phyloP scores from a whole-genome alignment of 768 basidiomycete genomes.

The Heimioporus sp. region DNA sequence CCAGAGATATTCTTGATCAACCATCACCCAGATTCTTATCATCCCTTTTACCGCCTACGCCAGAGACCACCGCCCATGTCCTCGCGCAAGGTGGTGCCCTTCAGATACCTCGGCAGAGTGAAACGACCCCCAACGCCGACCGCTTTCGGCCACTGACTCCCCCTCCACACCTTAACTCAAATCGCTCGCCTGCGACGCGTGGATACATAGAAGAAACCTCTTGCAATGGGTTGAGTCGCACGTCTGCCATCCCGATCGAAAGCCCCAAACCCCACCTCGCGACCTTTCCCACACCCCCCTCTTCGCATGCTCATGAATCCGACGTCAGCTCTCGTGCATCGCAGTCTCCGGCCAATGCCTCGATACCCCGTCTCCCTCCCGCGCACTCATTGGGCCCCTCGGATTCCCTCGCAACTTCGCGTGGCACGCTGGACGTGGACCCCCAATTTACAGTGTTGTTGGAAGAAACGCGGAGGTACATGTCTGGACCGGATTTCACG shows the following conservation, averaged over 20 bases:
- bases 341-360: conserved; percentile 16
- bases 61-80: conserved; percentile 66
- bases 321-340: conserved; percentile 27
- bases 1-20: neutral
- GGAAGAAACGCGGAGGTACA: conserved; percentile 59
- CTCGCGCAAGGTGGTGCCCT: conserved; percentile 60
- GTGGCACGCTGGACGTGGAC: conserved; percentile 9
- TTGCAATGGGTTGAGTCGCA: conserved; percentile 6
- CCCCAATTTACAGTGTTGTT: conserved; percentile 60
- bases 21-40: conserved; percentile 51
- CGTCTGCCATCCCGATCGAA: conserved; percentile 15
- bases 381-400: neutral
- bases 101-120: conserved; percentile 5
- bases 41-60: conserved; percentile 72
- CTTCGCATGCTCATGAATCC: conserved; percentile 15
- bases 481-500: conserved; percentile 69
- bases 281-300: conserved; percentile 22
- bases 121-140: neutral
- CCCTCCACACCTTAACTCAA: neutral
- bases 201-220: neutral
- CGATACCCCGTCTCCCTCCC: conserved; percentile 19
- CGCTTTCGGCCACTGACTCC: neutral
- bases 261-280: conserved; percentile 10
- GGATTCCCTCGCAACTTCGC: conserved; percentile 5
- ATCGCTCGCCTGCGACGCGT: neutral